Conservation (phyloP, 257 asterid species). For the Nemophila menziesii region DNA sequence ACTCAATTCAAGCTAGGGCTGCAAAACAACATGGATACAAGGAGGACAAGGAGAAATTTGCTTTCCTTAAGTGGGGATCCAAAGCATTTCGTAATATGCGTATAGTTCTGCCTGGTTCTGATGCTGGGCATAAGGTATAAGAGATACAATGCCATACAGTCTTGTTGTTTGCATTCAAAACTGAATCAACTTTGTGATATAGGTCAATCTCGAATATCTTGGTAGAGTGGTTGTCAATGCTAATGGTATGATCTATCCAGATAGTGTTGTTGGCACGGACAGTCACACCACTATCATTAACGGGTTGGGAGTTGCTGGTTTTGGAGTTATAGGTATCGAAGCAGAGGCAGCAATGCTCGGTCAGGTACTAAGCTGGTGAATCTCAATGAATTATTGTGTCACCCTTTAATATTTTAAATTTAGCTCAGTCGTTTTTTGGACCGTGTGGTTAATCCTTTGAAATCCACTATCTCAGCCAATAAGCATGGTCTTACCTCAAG, state of each 20-base stretch:
- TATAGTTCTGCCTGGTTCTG: slow-evolving; percentile 98
- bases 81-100: slow-evolving; percentile 91
- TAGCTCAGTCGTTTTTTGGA: too few relatives aligned
- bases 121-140: slow-evolving; percentile 87
- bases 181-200: too few relatives aligned
- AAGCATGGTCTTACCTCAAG: slow-evolving; percentile 96
- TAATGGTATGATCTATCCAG: slow-evolving; percentile 80
- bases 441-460: too few relatives aligned
- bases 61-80: too few relatives aligned
- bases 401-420: too few relatives aligned
- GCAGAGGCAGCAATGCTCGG: too few relatives aligned
- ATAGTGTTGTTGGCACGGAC: slow-evolving; percentile 95
- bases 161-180: too few relatives aligned
- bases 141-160: slow-evolving; percentile 8
- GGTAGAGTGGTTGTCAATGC: too few relatives aligned
- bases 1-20: slow-evolving; percentile 92
- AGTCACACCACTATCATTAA: slow-evolving; percentile 97
- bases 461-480: too few relatives aligned
- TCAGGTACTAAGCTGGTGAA: slow-evolving; percentile 85
- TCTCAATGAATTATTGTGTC: too few relatives aligned
- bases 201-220: too few relatives aligned
- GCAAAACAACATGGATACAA: slow-evolving; percentile 75
- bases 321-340: too few relatives aligned
- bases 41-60: slow-evolving; percentile 93
- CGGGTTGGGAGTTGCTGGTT: slow-evolving; percentile 93